phyloP scores from a whole-genome alignment of 352 stramenopile species.

The Pythium phragmitis region DNA sequence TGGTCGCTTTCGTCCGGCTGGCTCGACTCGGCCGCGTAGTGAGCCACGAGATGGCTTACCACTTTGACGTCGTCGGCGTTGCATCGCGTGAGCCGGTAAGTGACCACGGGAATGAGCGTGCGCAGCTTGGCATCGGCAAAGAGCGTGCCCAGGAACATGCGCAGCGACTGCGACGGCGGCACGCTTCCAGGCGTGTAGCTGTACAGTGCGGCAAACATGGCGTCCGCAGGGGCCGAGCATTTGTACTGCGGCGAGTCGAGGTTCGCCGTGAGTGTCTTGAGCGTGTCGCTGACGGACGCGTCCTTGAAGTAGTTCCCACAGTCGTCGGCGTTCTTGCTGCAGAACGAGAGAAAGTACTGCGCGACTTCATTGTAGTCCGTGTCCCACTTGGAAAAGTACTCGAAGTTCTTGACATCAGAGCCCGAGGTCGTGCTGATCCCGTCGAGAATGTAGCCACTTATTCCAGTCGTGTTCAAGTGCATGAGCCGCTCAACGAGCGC shows the following conservation, averaged over 20 bases:
- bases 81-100: constrained; percentile 36
- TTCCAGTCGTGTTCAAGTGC: constrained; percentile 35
- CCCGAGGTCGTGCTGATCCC: constrained; percentile 33
- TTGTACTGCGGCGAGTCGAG: constrained; percentile 21
- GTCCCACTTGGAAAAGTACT: constrained; percentile 32
- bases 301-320: constrained; percentile 29
- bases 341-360: constrained; percentile 27
- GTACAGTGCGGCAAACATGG: constrained; percentile 11
- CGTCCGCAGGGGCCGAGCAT: constrained; percentile 13
- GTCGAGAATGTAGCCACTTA: constrained; percentile 57
- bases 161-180: constrained; percentile 28
- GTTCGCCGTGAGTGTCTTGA: constrained; percentile 16
- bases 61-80: constrained; percentile 34
- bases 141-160: constrained; percentile 32
- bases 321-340: constrained; percentile 13
- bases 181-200: constrained; percentile 7
- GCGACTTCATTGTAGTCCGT: constrained; percentile 25
- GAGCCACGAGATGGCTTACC: constrained; percentile 25
- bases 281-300: constrained; percentile 8
- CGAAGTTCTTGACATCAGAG: constrained; percentile 30
- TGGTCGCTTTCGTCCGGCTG: constrained; percentile 10
- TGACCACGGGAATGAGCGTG: constrained; percentile 33
- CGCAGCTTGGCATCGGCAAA: constrained; percentile 32
- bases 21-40: constrained; percentile 18
- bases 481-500: constrained; percentile 54